Evolutionary conservation across 108 stramenopile genomes (phyloP), one percentile per base, ranked within the genome.

Genomic region (Schizochytrium sp.): DNA sequence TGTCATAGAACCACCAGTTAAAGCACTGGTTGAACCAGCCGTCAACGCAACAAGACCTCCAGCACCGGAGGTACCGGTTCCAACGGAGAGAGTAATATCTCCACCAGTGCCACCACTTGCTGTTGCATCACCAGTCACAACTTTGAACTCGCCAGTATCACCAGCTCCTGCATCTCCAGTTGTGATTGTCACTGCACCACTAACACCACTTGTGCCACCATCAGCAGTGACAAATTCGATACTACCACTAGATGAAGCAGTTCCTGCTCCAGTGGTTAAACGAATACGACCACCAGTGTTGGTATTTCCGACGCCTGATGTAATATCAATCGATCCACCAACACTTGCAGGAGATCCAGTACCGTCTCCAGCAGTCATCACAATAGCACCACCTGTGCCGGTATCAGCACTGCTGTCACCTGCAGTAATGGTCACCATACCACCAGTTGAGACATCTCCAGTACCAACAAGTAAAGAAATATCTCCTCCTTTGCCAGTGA

Each of bases 81-180:
- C 93, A 28, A 93, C 93, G 3, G 76, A 42, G 10, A 92, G 50
- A 5, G 58, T 41, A 53, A 93, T 87, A 13, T 91, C 73, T 4
- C 91, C 91, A 56, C 93, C 93, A 3, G 61, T 91, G 4, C 93
- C 93, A 19, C n/a, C 47, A n/a, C n/a, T n/a, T n/a, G n/a, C n/a
- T 19, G 72, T 53, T 3, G 92, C 91, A 3, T 4, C 28, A 5
- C 93, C 92, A 5, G 92, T 92, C 3, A 87, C 92, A 15, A 93
- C 55, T 4, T 64, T n/a, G 50, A 93, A 90, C 1, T 55, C 50
- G 0, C 93, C 93, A 2, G 93, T 50, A 57, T 57, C 89, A 12
- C 92, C 92, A 28, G 41, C 58, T 7, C 2, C 76, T 10, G 50
- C 53, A 19, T n/a, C 19, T 15, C 76, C 76, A 28, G 76, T 83